Percentiles rank a stretch among this genome's conserved stretches.
phyloP scores from a whole-genome alignment of 306 rosid species.

The Vigna mungo region DNA sequence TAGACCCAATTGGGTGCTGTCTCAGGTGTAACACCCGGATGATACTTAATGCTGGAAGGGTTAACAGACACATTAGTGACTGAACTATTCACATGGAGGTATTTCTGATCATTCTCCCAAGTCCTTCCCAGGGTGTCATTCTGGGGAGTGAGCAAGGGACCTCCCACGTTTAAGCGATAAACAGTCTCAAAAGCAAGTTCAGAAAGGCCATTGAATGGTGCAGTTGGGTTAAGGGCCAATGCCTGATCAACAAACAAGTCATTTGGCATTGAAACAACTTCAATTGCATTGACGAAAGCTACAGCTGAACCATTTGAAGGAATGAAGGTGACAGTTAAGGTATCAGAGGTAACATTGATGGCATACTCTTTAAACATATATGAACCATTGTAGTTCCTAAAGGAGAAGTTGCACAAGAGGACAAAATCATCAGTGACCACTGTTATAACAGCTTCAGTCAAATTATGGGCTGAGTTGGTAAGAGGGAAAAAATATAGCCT shows the following conservation, averaged over 20 bases:
- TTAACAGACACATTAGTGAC: constrained; percentile 63
- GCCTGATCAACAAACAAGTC: constrained; percentile 83
- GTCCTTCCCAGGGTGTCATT: constrained; percentile 93
- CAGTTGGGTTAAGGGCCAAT: constrained; percentile 61
- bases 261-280: constrained; percentile 87
- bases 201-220: constrained; percentile 72
- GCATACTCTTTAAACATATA: constrained; percentile 85
- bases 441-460: constrained; percentile 72
- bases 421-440: constrained; percentile 83
- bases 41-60: constrained; percentile 72
- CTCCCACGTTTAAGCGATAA: constrained; percentile 87
- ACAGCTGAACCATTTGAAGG: constrained; percentile 78
- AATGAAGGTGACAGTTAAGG: constrained; percentile 69
- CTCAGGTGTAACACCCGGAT: constrained; percentile 60
- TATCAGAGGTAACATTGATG: constrained; percentile 70
- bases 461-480: constrained; percentile 52
- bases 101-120: constrained; percentile 85
- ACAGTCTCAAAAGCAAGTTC: constrained; percentile 77
- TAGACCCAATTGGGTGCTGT: constrained; percentile 91
- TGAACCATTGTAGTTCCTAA: constrained; percentile 71
- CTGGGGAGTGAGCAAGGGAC: constrained; percentile 74
- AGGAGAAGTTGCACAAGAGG: constrained; percentile 76
- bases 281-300: constrained; percentile 89
- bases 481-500: constrained; percentile 80
- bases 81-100: constrained; percentile 85